phyloP scores from a whole-genome alignment of 1,139 yeast genomes.

The Taiozyma onychis region DNA sequence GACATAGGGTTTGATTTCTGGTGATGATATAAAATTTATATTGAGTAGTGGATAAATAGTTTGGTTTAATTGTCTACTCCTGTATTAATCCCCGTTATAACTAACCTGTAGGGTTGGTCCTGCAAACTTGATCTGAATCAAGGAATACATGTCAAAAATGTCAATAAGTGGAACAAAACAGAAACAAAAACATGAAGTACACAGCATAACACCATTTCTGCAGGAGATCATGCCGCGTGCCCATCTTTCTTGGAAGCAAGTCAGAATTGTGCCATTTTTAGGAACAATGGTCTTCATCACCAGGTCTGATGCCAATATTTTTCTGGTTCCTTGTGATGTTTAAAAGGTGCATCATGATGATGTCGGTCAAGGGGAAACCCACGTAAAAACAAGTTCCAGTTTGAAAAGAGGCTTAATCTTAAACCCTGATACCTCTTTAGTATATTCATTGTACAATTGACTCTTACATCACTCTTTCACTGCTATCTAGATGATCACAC shows the following conservation, averaged over 20 bases:
- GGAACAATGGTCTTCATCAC: background rate
- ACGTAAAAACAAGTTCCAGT: background rate
- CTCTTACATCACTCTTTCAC: background rate
- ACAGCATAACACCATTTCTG: too few species aligned
- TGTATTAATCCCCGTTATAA: too few species aligned
- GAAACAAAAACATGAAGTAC: too few species aligned
- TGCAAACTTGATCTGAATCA: too few species aligned
- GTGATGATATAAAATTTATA: too few species aligned
- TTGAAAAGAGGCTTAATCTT: too few species aligned
- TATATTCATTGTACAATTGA: background rate
- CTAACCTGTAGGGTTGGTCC: too few species aligned
- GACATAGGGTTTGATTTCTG: background rate
- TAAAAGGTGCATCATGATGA: background rate
- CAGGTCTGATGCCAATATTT: background rate
- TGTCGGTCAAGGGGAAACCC: background rate
- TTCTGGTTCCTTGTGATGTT: background rate
- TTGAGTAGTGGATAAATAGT: too few species aligned
- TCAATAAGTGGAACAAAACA: too few species aligned
- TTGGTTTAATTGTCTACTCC: background rate
- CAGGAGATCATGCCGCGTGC: too few species aligned
- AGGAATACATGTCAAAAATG: too few species aligned
- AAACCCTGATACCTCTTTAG: background rate
- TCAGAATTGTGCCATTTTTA: background rate
- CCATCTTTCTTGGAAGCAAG: background rate
- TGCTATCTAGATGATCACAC: background rate